Evolutionary conservation across 805 yeast genomes (phyloP), one percentile per base, ranked within the genome.

Genomic region (Schizosaccharomyces cryophilus): DNA sequence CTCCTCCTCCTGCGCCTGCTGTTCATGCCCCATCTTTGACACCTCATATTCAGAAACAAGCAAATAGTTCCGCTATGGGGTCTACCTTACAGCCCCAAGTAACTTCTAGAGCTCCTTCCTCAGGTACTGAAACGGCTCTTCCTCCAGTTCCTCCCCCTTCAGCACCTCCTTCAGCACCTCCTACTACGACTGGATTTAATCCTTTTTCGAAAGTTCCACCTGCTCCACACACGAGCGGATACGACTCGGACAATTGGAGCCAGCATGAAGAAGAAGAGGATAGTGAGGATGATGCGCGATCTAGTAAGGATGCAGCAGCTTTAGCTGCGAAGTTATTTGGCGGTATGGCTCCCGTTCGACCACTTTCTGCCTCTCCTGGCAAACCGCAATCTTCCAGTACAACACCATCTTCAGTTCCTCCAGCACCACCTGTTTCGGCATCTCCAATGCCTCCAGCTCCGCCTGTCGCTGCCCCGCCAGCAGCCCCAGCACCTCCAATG

Each of bases 251-350:
- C 13, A 31, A 47, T n/a, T 26, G 30, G 48, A 48, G 61, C 30
- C 56, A 47, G 17, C 21, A 42, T 21, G 58, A 69, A 66, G 59
- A 67, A 62, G 47, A 64, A 64, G 42, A 68, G 67, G 62, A 65
- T 65, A 17, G 48, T 65, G 31, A 66, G 65, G 61, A 66, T 63
- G 45, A 54, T 19, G 55, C 30, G 30, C 31, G 61, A 60, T 13
- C 48, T 40, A 17, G 60, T 54, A 21, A 55, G 48, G 60, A 66
- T 65, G 62, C 60, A 6, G 60, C 60, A 29, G 93, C 84, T 63
- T 71, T 85, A 62, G 72, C 77, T 42, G 72, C 72, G 9, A 83
- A 83, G 65, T 78, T 85, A n/a, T 40, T 31, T 79, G 78, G 80
- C 64, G 77, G 75, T 47, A 78, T 85, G 66, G 40, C 56, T 13